A percentile compares a stretch with the other conserved stretches of the same genome.
Evolutionary conservation across 2,329 filamentous ascomycete species (phyloP).

Genomic region (Colletotrichum zoysiae): DNA sequence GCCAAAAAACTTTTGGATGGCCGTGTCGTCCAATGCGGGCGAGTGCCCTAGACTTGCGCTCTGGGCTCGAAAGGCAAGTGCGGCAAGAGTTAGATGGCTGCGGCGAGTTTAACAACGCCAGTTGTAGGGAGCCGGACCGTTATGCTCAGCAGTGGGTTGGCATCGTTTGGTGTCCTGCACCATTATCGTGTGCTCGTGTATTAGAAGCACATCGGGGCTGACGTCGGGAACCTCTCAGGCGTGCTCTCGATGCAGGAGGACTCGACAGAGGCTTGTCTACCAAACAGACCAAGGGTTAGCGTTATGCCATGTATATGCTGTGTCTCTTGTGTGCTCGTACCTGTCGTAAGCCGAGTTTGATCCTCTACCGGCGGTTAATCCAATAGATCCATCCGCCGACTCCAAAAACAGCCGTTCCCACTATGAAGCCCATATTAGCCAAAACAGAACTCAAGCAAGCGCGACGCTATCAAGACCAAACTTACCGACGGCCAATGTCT

Average conservation of each 20-base stretch:
- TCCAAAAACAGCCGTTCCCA: constrained; percentile 26
- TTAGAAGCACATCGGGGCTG: background rate
- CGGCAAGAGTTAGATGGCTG: too few species aligned
- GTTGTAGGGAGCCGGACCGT: background rate
- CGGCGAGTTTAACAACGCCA: background rate
- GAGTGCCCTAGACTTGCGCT: too few species aligned
- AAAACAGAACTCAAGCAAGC: background rate
- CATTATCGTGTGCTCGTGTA: background rate
- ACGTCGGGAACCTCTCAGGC: background rate
- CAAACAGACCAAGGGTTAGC: background rate
- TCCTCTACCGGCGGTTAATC: constrained; percentile 28
- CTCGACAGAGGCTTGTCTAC: background rate
- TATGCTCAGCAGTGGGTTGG: background rate
- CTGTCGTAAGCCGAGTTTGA: rapidly evolving
- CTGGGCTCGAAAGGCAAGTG: background rate
- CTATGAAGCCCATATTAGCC: background rate
- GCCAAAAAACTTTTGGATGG: too few species aligned
- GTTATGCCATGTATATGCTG: background rate
- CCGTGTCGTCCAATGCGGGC: too few species aligned
- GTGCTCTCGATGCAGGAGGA: background rate
- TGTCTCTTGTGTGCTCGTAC: background rate
- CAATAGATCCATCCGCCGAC: constrained; percentile 39
- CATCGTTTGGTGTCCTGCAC: constrained; percentile 13
- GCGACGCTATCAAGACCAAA: background rate
- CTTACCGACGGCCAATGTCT: constrained; percentile 38